Percentiles rank a stretch among this genome's conserved stretches.
Conservation (phyloP, 768 basidiomycete species). For the Termitomyces sp. region DNA sequence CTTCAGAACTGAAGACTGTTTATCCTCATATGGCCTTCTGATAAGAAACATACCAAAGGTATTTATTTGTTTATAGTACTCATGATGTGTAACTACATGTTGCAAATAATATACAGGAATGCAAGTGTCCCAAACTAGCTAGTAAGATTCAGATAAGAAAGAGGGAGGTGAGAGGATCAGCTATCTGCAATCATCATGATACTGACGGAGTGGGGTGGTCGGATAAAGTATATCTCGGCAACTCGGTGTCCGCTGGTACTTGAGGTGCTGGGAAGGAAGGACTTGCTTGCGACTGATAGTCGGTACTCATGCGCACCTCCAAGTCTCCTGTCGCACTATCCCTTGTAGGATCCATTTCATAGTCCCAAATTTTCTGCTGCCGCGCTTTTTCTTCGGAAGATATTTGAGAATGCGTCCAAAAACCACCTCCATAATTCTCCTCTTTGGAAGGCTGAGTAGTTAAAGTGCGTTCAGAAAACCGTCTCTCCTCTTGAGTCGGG, state of each 20-base stretch:
- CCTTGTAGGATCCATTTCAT: slow-evolving; percentile 7
- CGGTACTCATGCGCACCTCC: neutral
- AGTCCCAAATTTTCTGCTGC: slow-evolving; percentile 16
- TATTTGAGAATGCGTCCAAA: slow-evolving; percentile 30
- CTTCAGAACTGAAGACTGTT: slow-evolving; percentile 1
- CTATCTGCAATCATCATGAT: neutral
- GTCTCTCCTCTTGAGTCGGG: slow-evolving; percentile 9
- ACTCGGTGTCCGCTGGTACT: slow-evolving; percentile 7
- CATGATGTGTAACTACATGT: neutral
- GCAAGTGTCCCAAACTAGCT: neutral
- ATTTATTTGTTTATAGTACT: neutral
- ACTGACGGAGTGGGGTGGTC: neutral
- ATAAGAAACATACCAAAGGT: neutral
- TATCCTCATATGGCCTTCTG: slow-evolving; percentile 11
- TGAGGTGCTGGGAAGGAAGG: neutral
- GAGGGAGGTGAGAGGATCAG: neutral
- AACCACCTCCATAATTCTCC: slow-evolving; percentile 29
- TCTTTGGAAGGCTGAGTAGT: slow-evolving; percentile 20
- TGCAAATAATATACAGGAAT: neutral
- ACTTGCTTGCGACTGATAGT: neutral
- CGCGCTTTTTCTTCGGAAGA: slow-evolving; percentile 27
- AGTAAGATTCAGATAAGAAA: neutral
- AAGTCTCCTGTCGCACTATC: slow-evolving; percentile 2
- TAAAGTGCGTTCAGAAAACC: slow-evolving; percentile 1
- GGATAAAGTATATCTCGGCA: slow-evolving; percentile 16